A percentile compares a stretch with the other conserved stretches of the same genome.
These are phyloP conservation scores for Cerrena zonata DNA, from an alignment of 1,284 basidiomycete species.

Conservation along the genomic window DNA sequence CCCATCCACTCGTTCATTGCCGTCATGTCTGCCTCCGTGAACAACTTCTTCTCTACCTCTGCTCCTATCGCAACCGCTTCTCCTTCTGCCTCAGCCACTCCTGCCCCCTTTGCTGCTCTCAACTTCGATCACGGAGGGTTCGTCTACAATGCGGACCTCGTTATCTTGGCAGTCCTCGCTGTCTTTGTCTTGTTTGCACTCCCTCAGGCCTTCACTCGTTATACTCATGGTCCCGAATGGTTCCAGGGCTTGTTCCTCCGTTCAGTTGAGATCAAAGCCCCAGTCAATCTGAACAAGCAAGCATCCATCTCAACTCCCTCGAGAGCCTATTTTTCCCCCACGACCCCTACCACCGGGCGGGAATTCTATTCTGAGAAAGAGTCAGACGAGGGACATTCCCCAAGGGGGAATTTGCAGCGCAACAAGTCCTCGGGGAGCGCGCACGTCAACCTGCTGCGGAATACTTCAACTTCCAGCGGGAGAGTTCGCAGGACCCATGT, in stretches of 20 bases:
- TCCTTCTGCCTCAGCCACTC: conserved; percentile 2
- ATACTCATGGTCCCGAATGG: conserved; percentile 29
- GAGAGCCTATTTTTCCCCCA: conserved; percentile 8
- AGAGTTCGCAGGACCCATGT: conserved; percentile 3
- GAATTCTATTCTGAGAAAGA: background rate
- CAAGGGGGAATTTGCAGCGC: background rate
- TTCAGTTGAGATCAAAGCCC: conserved; percentile 17
- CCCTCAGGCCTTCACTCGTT: conserved; percentile 29
- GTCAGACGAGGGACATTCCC: background rate
- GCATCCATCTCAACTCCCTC: conserved; percentile 7
- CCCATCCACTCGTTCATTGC: background rate
- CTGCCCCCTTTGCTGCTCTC: conserved; percentile 8
- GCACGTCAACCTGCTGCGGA: conserved; percentile 18
- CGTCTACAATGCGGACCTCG: conserved; percentile 27
- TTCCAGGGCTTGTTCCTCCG: conserved; percentile 28
- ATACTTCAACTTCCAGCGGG: conserved; percentile 15
- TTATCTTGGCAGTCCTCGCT: conserved; percentile 24
- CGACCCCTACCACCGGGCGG: background rate
- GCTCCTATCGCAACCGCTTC: background rate
- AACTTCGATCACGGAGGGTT: conserved; percentile 20
- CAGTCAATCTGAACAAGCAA: background rate
- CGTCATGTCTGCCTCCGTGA: conserved; percentile 2
- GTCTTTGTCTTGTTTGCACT: conserved; percentile 28
- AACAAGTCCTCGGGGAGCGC: conserved; percentile 16
- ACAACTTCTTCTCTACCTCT: background rate